Percentiles rank a stretch among this genome's conserved stretches.
Conservation (phyloP, 768 basidiomycete genomes). For the Asterophora parasitica region DNA sequence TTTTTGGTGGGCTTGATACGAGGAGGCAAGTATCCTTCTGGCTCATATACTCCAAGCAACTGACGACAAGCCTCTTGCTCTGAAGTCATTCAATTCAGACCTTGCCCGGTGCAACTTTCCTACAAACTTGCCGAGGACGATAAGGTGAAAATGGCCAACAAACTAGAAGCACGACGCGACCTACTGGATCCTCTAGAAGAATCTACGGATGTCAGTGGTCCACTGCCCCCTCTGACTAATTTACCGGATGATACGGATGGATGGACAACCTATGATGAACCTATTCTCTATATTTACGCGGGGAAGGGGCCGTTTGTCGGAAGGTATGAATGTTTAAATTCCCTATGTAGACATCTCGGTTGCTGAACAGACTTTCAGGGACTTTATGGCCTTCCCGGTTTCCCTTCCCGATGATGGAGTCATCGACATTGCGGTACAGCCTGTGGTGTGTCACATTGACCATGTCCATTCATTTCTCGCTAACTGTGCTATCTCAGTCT, state of each 20-base stretch:
- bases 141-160: slow-evolving; percentile 65
- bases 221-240: slow-evolving; percentile 45
- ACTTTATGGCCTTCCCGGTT: slow-evolving; percentile 81
- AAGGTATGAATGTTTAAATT: slow-evolving; percentile 39
- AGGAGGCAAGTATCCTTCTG: slow-evolving; percentile 44
- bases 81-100: slow-evolving; percentile 53
- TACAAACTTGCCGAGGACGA: slow-evolving; percentile 67
- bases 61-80: background rate
- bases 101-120: slow-evolving; percentile 67
- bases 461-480: background rate
- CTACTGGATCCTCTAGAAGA: slow-evolving; percentile 14
- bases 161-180: slow-evolving; percentile 35
- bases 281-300: slow-evolving; percentile 65
- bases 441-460: slow-evolving; percentile 38
- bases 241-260: slow-evolving; percentile 42
- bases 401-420: slow-evolving; percentile 75
- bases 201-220: slow-evolving; percentile 13
- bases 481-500: slow-evolving; percentile 27
- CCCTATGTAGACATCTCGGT: no score
- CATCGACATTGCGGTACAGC: slow-evolving; percentile 68
- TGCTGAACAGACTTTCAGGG: slow-evolving; percentile 31
- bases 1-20: slow-evolving; percentile 71
- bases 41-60: background rate
- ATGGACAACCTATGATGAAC: slow-evolving; percentile 71
- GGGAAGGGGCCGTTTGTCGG: slow-evolving; percentile 78